Conservation (phyloP, 257 asterid genomes). For the Ophiorrhiza pumila region DNA sequence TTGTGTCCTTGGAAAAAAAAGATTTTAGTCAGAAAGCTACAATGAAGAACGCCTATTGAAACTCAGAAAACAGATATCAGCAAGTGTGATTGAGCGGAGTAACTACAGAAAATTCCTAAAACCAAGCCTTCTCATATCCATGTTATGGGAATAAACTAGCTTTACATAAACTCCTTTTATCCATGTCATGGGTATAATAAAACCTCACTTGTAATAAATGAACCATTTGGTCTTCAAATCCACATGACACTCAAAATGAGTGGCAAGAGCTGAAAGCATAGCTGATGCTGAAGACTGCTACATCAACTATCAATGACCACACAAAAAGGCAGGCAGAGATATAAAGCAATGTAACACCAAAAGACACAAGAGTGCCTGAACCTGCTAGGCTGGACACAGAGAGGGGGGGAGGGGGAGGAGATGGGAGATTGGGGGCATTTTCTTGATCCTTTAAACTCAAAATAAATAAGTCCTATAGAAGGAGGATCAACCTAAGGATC, state of each 20-base stretch:
- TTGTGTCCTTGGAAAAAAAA: background rate
- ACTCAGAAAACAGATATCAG: slow-evolving; percentile 8
- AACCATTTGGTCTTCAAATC: background rate
- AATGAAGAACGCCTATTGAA: slow-evolving; percentile 3
- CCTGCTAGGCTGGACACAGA: slow-evolving; percentile 54
- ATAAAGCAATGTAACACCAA: slow-evolving; percentile 70
- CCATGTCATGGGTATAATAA: background rate
- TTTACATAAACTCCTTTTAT: background rate
- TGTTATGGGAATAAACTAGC: background rate
- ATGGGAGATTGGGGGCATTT: background rate
- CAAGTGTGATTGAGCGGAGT: slow-evolving; percentile 2
- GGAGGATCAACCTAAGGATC: slow-evolving; percentile 56
- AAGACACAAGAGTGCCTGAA: slow-evolving; percentile 42
- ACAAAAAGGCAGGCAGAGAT: slow-evolving; percentile 78
- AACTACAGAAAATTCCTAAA: slow-evolving; percentile 6
- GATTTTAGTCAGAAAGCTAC: slow-evolving; percentile 2
- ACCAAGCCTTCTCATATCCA: background rate
- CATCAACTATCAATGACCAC: slow-evolving; percentile 68
- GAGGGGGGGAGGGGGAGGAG: background rate
- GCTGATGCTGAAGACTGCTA: slow-evolving; percentile 22
- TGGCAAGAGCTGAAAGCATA: slow-evolving; percentile 16
- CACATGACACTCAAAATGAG: slow-evolving; percentile 5
- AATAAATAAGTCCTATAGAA: slow-evolving; percentile 7
- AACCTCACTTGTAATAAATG: background rate
- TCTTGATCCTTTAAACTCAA: background rate